phyloP scores from a whole-genome alignment of 2,329 filamentous ascomycete species.

The Emericellopsis atlantica region DNA sequence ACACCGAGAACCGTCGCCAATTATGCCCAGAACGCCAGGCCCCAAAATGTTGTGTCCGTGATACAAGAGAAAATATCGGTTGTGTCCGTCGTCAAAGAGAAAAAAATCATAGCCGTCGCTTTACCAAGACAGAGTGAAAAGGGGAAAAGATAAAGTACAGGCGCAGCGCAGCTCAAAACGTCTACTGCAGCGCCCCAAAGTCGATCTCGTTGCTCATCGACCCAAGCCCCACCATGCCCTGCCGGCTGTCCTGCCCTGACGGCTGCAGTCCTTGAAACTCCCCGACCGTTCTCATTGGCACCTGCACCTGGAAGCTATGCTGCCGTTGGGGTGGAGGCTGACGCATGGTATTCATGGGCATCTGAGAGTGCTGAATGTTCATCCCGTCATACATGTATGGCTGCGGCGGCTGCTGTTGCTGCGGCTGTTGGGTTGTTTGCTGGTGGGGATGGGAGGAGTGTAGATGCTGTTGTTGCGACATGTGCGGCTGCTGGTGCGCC shows the following conservation, averaged over 20 bases:
- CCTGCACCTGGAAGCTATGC: constrained; percentile 17
- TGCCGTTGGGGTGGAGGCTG: constrained; percentile 16
- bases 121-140: too few relatives aligned
- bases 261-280: constrained; percentile 38
- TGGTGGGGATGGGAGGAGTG: constrained; percentile 6
- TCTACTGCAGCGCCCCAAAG: constrained; percentile 8
- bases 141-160: too few relatives aligned
- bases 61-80: too few relatives aligned
- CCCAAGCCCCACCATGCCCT: constrained; percentile 12
- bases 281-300: constrained; percentile 12
- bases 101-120: too few relatives aligned
- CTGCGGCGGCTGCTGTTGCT: constrained; percentile 5
- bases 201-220: constrained; percentile 15
- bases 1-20: too few relatives aligned
- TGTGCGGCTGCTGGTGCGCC: constrained; percentile 13
- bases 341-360: constrained; percentile 14
- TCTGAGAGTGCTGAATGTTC: constrained; percentile 11
- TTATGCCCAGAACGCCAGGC: too few relatives aligned
- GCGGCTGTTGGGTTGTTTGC: constrained; percentile 6
- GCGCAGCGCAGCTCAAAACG: too few relatives aligned
- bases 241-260: constrained; percentile 22
- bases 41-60: too few relatives aligned
- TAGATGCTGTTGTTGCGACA: constrained; percentile 10
- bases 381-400: constrained; percentile 13
- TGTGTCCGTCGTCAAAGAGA: too few relatives aligned